Percentiles rank a stretch among this genome's conserved stretches.
Conservation (phyloP, 2,329 filamentous ascomycete species). For the Neofusicoccum sp. region DNA sequence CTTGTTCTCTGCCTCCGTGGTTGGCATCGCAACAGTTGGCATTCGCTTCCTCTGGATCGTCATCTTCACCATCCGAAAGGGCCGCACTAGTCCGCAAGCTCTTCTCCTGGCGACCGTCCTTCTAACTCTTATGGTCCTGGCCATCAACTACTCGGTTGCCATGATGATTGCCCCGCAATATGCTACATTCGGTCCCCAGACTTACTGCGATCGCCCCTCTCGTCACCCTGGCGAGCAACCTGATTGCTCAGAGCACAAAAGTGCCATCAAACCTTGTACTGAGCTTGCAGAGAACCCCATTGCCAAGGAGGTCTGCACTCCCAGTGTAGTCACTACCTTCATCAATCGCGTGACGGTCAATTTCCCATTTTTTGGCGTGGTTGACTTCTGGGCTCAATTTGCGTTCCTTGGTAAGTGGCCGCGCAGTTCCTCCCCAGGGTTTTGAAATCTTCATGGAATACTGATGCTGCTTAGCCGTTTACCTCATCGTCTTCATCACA, state of each 20-base stretch:
- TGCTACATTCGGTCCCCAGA: slow-evolving; percentile 90
- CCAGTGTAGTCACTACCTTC: slow-evolving; percentile 88
- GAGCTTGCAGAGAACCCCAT: slow-evolving; percentile 71
- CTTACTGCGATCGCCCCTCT: slow-evolving; percentile 78
- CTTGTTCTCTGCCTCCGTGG: slow-evolving; percentile 85
- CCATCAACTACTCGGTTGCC: slow-evolving; percentile 88
- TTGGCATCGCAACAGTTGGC: slow-evolving; percentile 82
- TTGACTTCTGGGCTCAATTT: slow-evolving; percentile 98
- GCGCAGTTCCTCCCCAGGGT: too few species aligned
- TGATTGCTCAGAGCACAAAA: slow-evolving; percentile 71
- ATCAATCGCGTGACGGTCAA: slow-evolving; percentile 90
- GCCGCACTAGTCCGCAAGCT: slow-evolving; percentile 88
- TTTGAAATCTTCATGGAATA: neutral
- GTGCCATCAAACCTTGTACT: slow-evolving; percentile 79
- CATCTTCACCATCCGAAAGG: slow-evolving; percentile 87
- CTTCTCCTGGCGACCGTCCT: slow-evolving; percentile 88
- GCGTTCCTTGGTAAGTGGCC: slow-evolving; percentile 69
- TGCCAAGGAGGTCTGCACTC: slow-evolving; percentile 84
- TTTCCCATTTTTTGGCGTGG: slow-evolving; percentile 89
- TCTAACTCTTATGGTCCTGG: slow-evolving; percentile 84
- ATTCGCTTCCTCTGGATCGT: slow-evolving; percentile 96
- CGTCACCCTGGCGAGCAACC: slow-evolving; percentile 66
- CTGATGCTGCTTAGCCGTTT: slow-evolving; percentile 54
- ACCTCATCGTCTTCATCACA: slow-evolving; percentile 78
- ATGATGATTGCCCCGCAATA: slow-evolving; percentile 98